Percentiles rank a stretch among this genome's conserved stretches.
Evolutionary conservation across 1,139 yeast genomes (phyloP).

Genomic region (Tardiomyces blankii): DNA sequence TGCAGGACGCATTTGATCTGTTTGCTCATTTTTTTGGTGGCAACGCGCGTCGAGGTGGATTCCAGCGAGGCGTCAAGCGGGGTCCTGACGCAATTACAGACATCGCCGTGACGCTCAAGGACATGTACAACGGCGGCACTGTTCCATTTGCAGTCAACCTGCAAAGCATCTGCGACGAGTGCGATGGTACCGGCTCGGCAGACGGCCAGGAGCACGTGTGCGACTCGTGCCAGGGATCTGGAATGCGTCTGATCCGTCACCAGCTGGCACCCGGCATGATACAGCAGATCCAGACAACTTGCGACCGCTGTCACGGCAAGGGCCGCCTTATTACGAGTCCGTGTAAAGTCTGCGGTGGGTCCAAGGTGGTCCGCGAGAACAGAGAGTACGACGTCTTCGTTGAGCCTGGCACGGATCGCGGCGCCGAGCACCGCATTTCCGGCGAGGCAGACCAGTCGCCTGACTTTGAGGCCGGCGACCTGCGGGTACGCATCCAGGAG

Average conservation of each 20-base stretch:
- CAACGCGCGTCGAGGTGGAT: conserved; percentile 21
- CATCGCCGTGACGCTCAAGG: conserved; percentile 46
- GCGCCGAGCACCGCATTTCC: conserved; percentile 43
- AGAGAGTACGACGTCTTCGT: conserved; percentile 54
- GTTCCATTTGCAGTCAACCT: conserved; percentile 54
- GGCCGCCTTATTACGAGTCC: conserved; percentile 56
- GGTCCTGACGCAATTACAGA: conserved; percentile 58
- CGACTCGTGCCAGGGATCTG: conserved; percentile 61
- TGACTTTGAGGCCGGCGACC: conserved; percentile 72
- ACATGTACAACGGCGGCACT: conserved; percentile 59
- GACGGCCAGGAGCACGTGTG: conserved; percentile 65
- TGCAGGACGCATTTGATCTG: conserved; percentile 54
- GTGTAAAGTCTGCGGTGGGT: conserved; percentile 64
- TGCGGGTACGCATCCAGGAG: conserved; percentile 43
- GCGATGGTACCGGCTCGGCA: conserved; percentile 77
- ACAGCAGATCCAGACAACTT: conserved; percentile 68
- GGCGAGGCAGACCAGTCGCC: conserved; percentile 86
- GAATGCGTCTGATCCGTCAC: conserved; percentile 52
- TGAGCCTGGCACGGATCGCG: conserved; percentile 60
- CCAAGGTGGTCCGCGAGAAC: conserved; percentile 44
- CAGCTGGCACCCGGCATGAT: conserved; percentile 88
- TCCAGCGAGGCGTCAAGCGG: conserved; percentile 50
- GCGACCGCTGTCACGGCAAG: conserved; percentile 71
- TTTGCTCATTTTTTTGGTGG: conserved; percentile 72
- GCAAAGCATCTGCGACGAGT: conserved; percentile 63